Evolutionary conservation across 371 early-diverging fungal genomes (phyloP).

Genomic region (Basidiobolus meristosporus): DNA sequence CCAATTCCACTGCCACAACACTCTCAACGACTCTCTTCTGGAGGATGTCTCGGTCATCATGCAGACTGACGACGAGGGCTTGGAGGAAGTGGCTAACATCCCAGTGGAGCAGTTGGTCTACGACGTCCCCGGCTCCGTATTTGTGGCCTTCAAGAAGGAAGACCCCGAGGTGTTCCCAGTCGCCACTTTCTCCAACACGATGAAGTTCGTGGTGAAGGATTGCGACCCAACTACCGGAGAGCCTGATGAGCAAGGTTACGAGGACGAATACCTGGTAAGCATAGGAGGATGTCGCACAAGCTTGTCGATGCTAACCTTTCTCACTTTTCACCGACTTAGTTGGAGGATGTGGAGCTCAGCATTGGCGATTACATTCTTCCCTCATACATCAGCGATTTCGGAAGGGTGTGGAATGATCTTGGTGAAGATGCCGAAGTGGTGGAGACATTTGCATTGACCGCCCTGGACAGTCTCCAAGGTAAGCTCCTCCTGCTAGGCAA

Average conservation of each 20-base stretch:
- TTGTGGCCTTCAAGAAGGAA: conserved; percentile 56
- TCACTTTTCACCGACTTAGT: conserved; percentile 7
- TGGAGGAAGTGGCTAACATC: conserved; percentile 30
- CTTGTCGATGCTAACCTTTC: not conserved
- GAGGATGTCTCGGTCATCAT: conserved; percentile 80
- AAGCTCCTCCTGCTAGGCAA: conserved; percentile 2
- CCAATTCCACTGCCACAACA: conserved; percentile 90
- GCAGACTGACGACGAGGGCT: conserved; percentile 45
- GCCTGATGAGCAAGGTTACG: conserved; percentile 81
- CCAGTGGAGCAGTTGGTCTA: conserved; percentile 51
- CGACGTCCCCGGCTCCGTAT: conserved; percentile 59
- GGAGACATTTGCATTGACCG: conserved; percentile 74
- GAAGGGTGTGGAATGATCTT: conserved; percentile 54
- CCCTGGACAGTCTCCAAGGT: conserved; percentile 40
- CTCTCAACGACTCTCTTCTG: conserved; percentile 75
- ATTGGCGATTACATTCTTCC: conserved; percentile 81
- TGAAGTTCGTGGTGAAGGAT: conserved; percentile 83
- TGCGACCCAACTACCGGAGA: conserved; percentile 85
- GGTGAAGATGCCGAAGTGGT: conserved; percentile 44
- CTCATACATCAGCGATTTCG: conserved; percentile 54
- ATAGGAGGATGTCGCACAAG: not conserved
- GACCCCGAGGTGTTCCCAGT: conserved; percentile 27
- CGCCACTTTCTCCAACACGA: conserved; percentile 56
- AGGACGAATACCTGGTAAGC: conserved; percentile 71
- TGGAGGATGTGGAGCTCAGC: conserved; percentile 72